These are phyloP conservation scores for Ogataea saltuana DNA, from an alignment of 805 yeast genomes.

Conservation along the genomic window DNA sequence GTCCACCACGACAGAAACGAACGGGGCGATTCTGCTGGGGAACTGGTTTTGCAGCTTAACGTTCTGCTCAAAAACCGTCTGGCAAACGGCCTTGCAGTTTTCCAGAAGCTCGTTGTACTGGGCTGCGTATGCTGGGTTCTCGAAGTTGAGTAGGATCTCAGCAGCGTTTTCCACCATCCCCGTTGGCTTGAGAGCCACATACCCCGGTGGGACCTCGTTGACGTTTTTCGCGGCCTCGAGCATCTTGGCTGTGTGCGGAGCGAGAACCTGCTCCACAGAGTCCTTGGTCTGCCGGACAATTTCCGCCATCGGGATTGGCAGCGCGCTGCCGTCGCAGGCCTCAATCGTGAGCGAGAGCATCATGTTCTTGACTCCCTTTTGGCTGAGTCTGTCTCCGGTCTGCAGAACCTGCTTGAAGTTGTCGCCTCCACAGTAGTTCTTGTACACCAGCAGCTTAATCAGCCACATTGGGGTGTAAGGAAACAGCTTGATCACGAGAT, in stretches of 20 bases:
- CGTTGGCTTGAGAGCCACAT: constrained; percentile 91
- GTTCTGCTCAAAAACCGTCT: constrained; percentile 56
- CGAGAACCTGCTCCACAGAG: constrained; percentile 66
- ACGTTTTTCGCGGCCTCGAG: constrained; percentile 48
- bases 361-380: constrained; percentile 87
- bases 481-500: constrained; percentile 61
- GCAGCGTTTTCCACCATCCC: constrained; percentile 82
- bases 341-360: constrained; percentile 94
- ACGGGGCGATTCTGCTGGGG: constrained; percentile 70
- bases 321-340: constrained; percentile 79
- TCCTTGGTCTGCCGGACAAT: constrained; percentile 64
- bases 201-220: constrained; percentile 83
- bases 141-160: constrained; percentile 63
- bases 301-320: constrained; percentile 46
- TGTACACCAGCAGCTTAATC: constrained; percentile 72
- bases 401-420: constrained; percentile 63
- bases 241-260: constrained; percentile 68
- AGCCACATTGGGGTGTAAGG: constrained; percentile 75
- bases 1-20: constrained; percentile 78
- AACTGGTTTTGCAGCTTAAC: constrained; percentile 45
- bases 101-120: constrained; percentile 60
- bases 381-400: constrained; percentile 66
- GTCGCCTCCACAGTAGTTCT: constrained; percentile 90
- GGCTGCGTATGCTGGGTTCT: constrained; percentile 47
- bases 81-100: constrained; percentile 65